Base-by-base conservation (phyloP, 495 filamentous ascomycete genomes). In the Penicillium bovifimosum region DNA sequence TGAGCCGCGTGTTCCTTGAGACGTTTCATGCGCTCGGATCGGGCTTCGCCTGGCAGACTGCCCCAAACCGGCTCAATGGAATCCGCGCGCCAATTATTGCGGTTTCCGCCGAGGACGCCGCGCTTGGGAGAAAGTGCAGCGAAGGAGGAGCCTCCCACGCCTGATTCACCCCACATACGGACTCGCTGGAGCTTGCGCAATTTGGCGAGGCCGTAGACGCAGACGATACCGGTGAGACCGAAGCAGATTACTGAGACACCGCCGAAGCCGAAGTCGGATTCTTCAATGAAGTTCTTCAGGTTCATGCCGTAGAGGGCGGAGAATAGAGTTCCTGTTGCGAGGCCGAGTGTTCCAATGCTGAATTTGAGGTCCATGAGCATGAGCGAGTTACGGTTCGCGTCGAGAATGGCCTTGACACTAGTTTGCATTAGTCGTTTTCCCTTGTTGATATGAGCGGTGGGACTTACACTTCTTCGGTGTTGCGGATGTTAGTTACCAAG, bases 291-390 rank as follows among this genome's bases (percentile, higher is more conserved):
- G 69, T 97, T 97, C 64, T 96, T 95, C 55, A 98, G 76, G 71
- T 98, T 98, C 91, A 96, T 96, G 59, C 93, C 93, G 76, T 97
- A 97, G 10, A 97, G 83, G n/a, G 89, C 90, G 26, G 93, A 93
- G 63, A 96, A 81, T 62, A 97, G 90, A 43, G 95, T 95, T 28
- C 93, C 93, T 58, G 90, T 86, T 50, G 88, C 91, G 28, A 98
- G 81, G 2, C 90, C 90, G 9, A 98, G 80, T 3, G 93, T 97
- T 34, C 90, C 88, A 52, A 98, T 92, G 62, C 86, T 92, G 73
- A 98, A 95, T 66, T 95, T 96, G 45, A 98, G 82, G 48, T 96
- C 95, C 31, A 98, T 83, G 16, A 97, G 81, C 95, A 98, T 98
- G 59, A 98, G 87, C 16, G 89, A 88, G 78, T 98, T 98, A 54